Percentiles rank a stretch among this genome's conserved stretches.
phyloP scores from a whole-genome alignment of 139 green algal species.

The Yamagishiella unicocca region DNA sequence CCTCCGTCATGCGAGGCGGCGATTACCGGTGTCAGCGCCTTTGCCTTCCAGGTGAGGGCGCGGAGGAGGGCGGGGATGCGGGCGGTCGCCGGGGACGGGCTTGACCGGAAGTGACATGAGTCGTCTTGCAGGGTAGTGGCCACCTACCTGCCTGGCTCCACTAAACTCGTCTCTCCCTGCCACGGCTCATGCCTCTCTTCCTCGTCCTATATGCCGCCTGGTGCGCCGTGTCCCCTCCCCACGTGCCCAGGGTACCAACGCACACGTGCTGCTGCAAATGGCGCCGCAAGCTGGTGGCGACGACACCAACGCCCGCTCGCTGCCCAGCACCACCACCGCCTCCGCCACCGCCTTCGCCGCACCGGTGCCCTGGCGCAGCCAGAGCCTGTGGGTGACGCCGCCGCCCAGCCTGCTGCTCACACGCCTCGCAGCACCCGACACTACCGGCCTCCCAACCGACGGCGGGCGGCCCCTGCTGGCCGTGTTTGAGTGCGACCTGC shows the following conservation, averaged over 20 bases:
- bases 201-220: too few species aligned
- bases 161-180: too few species aligned
- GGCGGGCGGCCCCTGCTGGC: background rate
- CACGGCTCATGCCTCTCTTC: too few species aligned
- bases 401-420: slow-evolving; percentile 21
- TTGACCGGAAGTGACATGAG: too few species aligned
- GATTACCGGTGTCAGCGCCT: slow-evolving; percentile 75
- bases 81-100: too few species aligned
- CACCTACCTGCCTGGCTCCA: too few species aligned
- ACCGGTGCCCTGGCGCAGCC: background rate
- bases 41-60: slow-evolving; percentile 82
- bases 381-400: slow-evolving; percentile 24
- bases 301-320: background rate
- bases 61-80: background rate
- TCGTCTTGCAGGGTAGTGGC: too few species aligned
- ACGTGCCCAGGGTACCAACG: slow-evolving; percentile 69
- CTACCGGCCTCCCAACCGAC: background rate
- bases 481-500: slow-evolving; percentile 37
- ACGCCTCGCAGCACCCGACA: background rate
- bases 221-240: background rate
- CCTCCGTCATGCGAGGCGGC: background rate
- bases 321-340: background rate
- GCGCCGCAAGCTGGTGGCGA: background rate
- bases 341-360: background rate
- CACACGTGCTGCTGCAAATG: slow-evolving; percentile 61